These are phyloP conservation scores for Asclepias syriaca DNA, from an alignment of 257 asterid species.

Conservation along the genomic window DNA sequence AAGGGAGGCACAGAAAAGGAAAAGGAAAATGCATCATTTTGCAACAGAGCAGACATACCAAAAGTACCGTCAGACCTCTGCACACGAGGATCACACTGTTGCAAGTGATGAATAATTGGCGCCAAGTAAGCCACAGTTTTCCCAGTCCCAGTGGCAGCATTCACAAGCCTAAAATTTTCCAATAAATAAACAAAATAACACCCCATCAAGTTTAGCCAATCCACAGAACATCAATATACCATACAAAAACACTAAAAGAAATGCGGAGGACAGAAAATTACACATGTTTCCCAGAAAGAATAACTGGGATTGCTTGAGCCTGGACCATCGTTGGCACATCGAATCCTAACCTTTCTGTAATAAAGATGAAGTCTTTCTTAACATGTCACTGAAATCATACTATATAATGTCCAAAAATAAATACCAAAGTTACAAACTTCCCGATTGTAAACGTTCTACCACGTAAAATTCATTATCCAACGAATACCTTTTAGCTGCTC, in stretches of 20 bases:
- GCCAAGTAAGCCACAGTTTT: conserved; percentile 93
- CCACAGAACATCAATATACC: background rate
- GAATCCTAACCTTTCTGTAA: conserved; percentile 75
- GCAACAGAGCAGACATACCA: conserved; percentile 47
- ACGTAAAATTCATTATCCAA: background rate
- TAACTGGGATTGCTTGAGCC: conserved; percentile 85
- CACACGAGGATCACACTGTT: conserved; percentile 49
- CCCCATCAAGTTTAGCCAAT: background rate
- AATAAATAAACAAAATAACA: conserved; percentile 9
- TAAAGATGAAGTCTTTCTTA: background rate
- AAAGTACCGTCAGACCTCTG: conserved; percentile 87
- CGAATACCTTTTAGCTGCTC: conserved; percentile 75
- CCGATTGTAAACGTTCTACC: too few species aligned
- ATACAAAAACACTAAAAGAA: background rate
- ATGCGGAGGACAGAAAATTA: conserved; percentile 25
- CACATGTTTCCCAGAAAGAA: conserved; percentile 84
- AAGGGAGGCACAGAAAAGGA: background rate
- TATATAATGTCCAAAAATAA: background rate
- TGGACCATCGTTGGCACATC: conserved; percentile 83
- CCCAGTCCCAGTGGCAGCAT: conserved; percentile 96
- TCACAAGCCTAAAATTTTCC: conserved; percentile 63
- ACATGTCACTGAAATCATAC: background rate
- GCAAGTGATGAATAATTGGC: conserved; percentile 74
- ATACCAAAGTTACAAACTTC: background rate
- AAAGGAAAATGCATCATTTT: background rate